Percentiles rank a stretch among this genome's conserved stretches.
Evolutionary conservation across 768 basidiomycete species (phyloP).

Genomic region (Hirschioporus abietinus): DNA sequence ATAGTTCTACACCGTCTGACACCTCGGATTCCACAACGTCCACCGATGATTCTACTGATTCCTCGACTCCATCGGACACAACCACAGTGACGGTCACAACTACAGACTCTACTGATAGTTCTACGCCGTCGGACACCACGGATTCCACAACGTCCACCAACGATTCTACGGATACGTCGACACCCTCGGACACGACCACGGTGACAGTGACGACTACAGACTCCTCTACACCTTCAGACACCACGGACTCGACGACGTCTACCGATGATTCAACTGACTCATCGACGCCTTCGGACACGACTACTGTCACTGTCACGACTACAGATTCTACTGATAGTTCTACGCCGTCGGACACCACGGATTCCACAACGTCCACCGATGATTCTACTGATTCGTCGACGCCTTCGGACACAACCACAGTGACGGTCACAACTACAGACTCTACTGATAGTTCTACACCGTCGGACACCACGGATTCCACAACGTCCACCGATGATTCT

Average conservation of each 20-base stretch:
- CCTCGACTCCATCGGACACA: neutral
- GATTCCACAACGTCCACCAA: neutral
- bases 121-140: neutral
- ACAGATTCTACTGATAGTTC: neutral
- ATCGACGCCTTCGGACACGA: neutral
- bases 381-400: neutral
- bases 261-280: neutral
- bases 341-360: neutral
- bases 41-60: neutral
- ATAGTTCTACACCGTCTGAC: neutral
- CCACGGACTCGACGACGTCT: neutral
- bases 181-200: neutral
- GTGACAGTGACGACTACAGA: neutral
- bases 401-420: neutral
- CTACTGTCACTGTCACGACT: neutral
- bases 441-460: neutral
- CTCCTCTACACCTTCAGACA: neutral
- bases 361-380: neutral
- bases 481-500: neutral
- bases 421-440: too few relatives aligned
- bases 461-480: neutral
- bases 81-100: neutral
- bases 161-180: neutral
- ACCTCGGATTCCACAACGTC: neutral
- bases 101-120: neutral